These are phyloP conservation scores for Epichloe baconii DNA, from an alignment of 2,329 filamentous ascomycete genomes.

Conservation along the genomic window DNA sequence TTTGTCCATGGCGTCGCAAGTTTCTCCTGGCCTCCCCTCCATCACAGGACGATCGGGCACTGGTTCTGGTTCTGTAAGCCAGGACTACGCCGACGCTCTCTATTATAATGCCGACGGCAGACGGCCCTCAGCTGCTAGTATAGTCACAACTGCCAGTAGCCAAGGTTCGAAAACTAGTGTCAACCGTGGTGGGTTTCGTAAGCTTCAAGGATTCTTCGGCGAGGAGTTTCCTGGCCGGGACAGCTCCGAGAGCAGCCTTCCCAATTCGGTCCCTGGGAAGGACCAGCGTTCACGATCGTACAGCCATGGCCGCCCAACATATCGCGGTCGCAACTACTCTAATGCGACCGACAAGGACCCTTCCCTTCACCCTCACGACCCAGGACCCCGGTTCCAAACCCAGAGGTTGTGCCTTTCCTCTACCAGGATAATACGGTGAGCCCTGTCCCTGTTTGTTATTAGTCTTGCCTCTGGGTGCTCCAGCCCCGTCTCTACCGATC, in stretches of 20 bases:
- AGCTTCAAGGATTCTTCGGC: slow-evolving; percentile 83
- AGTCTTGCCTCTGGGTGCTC: not conserved
- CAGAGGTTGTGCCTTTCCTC: slow-evolving; percentile 93
- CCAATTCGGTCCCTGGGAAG: slow-evolving; percentile 33
- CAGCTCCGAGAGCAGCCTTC: slow-evolving; percentile 58
- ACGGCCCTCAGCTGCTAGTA: slow-evolving; percentile 77
- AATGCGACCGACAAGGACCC: slow-evolving; percentile 59
- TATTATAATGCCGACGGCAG: slow-evolving; percentile 55
- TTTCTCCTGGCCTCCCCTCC: slow-evolving; percentile 59
- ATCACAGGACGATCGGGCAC: slow-evolving; percentile 15
- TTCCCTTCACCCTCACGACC: slow-evolving; percentile 65
- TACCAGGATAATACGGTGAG: slow-evolving; percentile 71
- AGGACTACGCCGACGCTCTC: slow-evolving; percentile 47
- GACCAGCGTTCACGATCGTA: slow-evolving; percentile 52
- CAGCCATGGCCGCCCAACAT: slow-evolving; percentile 40
- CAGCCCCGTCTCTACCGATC: not conserved
- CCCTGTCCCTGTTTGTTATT: slow-evolving; percentile 3
- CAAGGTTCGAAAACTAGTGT: slow-evolving; percentile 65
- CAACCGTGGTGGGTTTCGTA: slow-evolving; percentile 61
- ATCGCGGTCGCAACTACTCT: slow-evolving; percentile 71
- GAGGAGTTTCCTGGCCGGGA: slow-evolving; percentile 70
- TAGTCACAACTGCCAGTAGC: slow-evolving; percentile 67
- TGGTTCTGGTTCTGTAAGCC: slow-evolving; percentile 13
- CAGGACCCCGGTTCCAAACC: slow-evolving; percentile 73
- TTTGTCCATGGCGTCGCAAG: slow-evolving; percentile 45